phyloP scores from a whole-genome alignment of 2,329 filamentous ascomycete genomes.

The Aspergillus intermedius region DNA sequence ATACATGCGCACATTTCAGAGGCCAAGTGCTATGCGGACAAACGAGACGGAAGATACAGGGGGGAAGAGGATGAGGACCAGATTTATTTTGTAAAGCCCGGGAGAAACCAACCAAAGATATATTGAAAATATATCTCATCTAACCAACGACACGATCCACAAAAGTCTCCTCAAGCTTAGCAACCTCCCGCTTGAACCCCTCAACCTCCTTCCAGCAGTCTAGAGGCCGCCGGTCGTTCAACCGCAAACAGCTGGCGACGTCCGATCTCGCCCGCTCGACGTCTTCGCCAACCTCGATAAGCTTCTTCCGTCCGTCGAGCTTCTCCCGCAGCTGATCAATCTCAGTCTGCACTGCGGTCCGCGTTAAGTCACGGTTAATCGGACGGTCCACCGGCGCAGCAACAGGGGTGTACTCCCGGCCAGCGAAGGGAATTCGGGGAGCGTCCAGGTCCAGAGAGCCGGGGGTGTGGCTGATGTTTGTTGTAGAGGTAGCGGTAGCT shows the following conservation, averaged over 20 bases:
- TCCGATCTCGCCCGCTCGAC: conserved; percentile 69
- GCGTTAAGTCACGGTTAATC: conserved; percentile 42
- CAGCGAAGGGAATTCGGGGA: conserved; percentile 38
- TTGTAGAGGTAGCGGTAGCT: conserved; percentile 19
- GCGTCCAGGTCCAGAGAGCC: conserved; percentile 35
- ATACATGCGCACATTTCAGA: not conserved
- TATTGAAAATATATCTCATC: not conserved
- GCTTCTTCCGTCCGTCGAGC: conserved; percentile 55
- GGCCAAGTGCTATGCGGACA: not conserved
- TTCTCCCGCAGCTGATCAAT: conserved; percentile 52
- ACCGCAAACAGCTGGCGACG: conserved; percentile 72
- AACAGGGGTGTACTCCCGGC: conserved; percentile 27
- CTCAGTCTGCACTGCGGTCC: conserved; percentile 50
- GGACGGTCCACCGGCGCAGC: conserved; percentile 12
- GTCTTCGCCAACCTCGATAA: conserved; percentile 59
- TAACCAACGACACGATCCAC: conserved; percentile 65
- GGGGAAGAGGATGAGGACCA: not conserved
- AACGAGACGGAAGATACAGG: not conserved
- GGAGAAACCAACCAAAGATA: not conserved
- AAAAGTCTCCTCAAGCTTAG: conserved; percentile 77
- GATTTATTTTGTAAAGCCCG: not conserved
- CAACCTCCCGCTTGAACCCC: conserved; percentile 81
- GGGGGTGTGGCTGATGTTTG: conserved; percentile 16
- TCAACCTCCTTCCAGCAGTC: conserved; percentile 95
- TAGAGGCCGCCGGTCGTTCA: conserved; percentile 78